Evolutionary conservation across 2,329 filamentous ascomycete genomes (phyloP).

Genomic region (Elsinoe necatrix): DNA sequence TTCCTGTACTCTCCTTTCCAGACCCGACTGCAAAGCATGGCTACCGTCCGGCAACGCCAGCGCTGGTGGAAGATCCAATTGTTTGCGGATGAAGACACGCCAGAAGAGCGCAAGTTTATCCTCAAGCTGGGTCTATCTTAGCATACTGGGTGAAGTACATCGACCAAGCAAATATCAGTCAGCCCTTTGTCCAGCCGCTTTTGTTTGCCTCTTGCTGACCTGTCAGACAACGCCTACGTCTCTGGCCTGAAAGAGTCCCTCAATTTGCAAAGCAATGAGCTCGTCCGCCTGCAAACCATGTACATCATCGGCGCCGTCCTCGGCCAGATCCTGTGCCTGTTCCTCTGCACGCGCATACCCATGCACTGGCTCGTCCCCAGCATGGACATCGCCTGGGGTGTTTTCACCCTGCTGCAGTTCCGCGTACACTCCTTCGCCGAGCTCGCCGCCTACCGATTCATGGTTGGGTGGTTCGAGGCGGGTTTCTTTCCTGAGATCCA

Average conservation of each 20-base stretch:
- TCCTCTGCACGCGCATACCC: conserved; percentile 37
- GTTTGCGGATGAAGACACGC: conserved; percentile 42
- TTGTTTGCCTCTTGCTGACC: not conserved
- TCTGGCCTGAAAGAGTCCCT: conserved; percentile 47
- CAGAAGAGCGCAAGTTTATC: conserved; percentile 45
- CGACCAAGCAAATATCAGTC: conserved; percentile 48
- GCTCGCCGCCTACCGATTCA: conserved; percentile 14
- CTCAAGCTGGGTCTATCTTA: conserved; percentile 48
- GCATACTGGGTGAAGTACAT: conserved; percentile 51
- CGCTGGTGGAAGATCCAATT: conserved; percentile 29
- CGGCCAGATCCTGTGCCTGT: conserved; percentile 46
- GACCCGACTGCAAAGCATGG: not conserved
- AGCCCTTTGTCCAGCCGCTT: conserved; percentile 15
- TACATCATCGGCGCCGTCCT: conserved; percentile 45
- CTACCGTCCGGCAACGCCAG: not conserved
- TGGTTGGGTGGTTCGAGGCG: conserved; percentile 19
- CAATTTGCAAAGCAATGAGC: conserved; percentile 44
- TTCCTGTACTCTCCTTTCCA: not conserved
- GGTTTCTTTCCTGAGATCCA: conserved; percentile 20
- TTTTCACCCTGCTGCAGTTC: conserved; percentile 50
- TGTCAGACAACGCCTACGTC: conserved; percentile 47
- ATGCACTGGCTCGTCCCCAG: conserved; percentile 46
- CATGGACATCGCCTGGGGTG: conserved; percentile 47
- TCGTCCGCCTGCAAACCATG: conserved; percentile 49
- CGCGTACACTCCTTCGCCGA: conserved; percentile 39